Conservation (phyloP, 129 eudicot genomes). For the Helichrysum umbraculigerum region DNA sequence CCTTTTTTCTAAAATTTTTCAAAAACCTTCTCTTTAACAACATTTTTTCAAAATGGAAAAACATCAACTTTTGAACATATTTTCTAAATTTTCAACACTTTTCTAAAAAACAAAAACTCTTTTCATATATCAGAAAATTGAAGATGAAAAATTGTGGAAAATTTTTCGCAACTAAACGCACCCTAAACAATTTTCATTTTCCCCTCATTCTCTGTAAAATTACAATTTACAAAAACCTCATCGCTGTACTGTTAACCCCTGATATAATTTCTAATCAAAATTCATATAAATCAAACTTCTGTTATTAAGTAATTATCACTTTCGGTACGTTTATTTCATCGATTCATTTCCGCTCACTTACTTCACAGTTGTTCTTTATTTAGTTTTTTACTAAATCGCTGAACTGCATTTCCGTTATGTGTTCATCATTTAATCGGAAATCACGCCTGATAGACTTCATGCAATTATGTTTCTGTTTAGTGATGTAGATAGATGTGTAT, state of each 20-base stretch:
- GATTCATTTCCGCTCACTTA: neutral
- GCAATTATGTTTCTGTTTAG: neutral
- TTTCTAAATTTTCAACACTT: too few relatives aligned
- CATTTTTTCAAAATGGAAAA: too few relatives aligned
- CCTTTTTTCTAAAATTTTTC: too few relatives aligned
- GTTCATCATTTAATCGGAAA: neutral
- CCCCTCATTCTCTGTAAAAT: neutral
- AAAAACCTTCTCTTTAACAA: too few relatives aligned
- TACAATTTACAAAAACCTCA: neutral
- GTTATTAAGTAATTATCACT: neutral
- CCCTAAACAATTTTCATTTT: neutral
- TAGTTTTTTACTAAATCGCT: neutral
- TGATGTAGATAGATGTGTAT: neutral
- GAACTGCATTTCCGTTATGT: neutral
- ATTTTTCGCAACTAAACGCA: too few relatives aligned
- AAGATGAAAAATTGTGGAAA: too few relatives aligned
- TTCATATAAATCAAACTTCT: neutral
- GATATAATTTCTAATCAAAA: neutral
- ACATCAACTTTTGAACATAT: too few relatives aligned
- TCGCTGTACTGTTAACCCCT: neutral
- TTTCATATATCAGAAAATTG: too few relatives aligned
- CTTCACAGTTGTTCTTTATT: too few relatives aligned
- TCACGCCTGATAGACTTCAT: neutral
- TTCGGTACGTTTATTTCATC: neutral
- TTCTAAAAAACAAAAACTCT: too few relatives aligned